Evolutionary conservation across 192 early-diverging fungal genomes (phyloP).

Genomic region (Endogone sp.): DNA sequence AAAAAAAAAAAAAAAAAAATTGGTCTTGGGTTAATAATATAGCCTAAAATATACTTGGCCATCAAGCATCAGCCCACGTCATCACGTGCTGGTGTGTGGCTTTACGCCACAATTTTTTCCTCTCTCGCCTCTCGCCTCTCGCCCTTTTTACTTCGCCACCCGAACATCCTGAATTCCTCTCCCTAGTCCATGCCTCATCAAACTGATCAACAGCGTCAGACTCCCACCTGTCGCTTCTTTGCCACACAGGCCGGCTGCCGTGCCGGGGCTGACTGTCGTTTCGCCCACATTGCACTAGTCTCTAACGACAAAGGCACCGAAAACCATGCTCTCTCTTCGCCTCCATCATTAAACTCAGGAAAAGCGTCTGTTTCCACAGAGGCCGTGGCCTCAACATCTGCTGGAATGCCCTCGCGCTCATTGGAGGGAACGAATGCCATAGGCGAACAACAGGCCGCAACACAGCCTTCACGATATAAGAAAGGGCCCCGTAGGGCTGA

Average conservation of each 20-base stretch:
- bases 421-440: background rate
- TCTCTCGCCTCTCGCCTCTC: too few relatives aligned
- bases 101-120: too few relatives aligned
- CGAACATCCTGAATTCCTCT: background rate
- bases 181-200: background rate
- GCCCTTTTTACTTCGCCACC: too few relatives aligned
- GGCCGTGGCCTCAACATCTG: too few relatives aligned
- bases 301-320: too few relatives aligned
- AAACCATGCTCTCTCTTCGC: background rate
- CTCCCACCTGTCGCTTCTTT: constrained; percentile 1
- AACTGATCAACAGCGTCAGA: background rate
- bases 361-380: background rate
- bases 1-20: too few relatives aligned
- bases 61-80: too few relatives aligned
- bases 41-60: too few relatives aligned
- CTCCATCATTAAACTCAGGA: background rate
- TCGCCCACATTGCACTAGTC: background rate
- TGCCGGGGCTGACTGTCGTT: background rate
- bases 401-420: too few relatives aligned
- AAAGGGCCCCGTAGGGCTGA: background rate
- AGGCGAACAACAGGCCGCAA: background rate
- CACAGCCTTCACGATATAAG: background rate
- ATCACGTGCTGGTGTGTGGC: too few relatives aligned
- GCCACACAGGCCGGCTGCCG: background rate
- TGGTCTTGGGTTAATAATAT: too few relatives aligned